Conservation (phyloP, 2,329 filamentous ascomycete species). For the Trichoderma oligosporum region DNA sequence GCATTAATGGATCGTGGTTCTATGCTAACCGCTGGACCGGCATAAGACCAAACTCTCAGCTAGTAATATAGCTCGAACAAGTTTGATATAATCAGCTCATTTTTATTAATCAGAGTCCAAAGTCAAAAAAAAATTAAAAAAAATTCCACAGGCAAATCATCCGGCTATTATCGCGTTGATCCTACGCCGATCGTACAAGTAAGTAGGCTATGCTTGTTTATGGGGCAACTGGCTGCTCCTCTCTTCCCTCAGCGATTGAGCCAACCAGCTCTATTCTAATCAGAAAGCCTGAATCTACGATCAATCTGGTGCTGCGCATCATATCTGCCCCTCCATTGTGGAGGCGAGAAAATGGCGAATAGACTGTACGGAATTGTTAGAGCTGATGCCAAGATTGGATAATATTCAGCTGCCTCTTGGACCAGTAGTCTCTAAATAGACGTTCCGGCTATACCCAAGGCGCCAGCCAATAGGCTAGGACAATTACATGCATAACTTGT, state of each 20-base stretch:
- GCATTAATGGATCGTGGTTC: slow-evolving; percentile 10
- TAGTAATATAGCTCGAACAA: background rate
- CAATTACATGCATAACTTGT: background rate
- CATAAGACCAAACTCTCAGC: slow-evolving; percentile 4
- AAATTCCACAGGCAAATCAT: background rate
- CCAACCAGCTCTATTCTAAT: background rate
- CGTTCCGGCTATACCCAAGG: background rate
- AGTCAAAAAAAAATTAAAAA: background rate
- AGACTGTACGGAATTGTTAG: background rate
- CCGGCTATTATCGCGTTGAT: slow-evolving; percentile 6
- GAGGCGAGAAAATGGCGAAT: background rate
- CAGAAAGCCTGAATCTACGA: background rate
- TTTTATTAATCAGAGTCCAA: slow-evolving; percentile 5
- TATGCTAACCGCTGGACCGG: slow-evolving; percentile 13
- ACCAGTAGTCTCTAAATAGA: background rate
- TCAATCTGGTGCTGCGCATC: slow-evolving; percentile 1
- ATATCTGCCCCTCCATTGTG: background rate
- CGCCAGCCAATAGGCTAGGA: slow-evolving; percentile 1
- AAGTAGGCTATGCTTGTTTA: background rate
- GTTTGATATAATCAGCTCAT: slow-evolving; percentile 9
- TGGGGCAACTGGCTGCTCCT: background rate
- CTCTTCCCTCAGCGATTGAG: background rate
- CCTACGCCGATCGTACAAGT: slow-evolving; percentile 10
- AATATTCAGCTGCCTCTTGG: slow-evolving; percentile 3
- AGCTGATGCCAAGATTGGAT: slow-evolving; percentile 12